Evolutionary conservation across 768 basidiomycete genomes (phyloP), one percentile per base, ranked within the genome.

Genomic region (Russula olivacea): DNA sequence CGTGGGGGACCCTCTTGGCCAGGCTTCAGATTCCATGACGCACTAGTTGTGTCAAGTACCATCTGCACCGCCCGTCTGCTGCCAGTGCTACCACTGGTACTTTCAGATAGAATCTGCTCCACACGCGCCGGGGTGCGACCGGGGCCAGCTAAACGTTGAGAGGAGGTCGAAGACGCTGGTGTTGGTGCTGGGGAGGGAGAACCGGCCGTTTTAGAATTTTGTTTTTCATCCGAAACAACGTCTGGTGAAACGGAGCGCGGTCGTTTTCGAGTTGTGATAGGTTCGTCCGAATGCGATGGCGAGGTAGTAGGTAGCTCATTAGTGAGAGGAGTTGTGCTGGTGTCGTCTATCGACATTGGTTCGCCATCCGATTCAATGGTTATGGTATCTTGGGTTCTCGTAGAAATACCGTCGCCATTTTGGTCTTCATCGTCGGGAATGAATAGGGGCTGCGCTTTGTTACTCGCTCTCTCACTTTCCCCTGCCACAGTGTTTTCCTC

Each of bases 1-100:
- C 66, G 36, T 65, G 25, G 28, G 52, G 59, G 64, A 69, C 53
- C 73, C 77, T 80, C 73, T 82, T 85, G 64, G 68, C 69, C 23
- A 73, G 73, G 68, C 28, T 71, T 69, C 19, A 77, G 65, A 60
- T 76, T 78, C 81, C 86, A 88, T 1, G 74, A 69, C 2, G 86
- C 81, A 5, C 74, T 72, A 4, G 76, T 73, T 0, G 87, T 88
- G 67, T 76, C 78, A 38, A 87, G 70, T 4, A 82, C 77, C 61
- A 79, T 76, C 67, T 81, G 77, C 7, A 74, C 70, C 55, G 72
- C 48, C 62, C 70, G 64, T 66, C 66, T 69, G 69, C 68, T 32
- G 45, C 38, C 15, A 40, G 38, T 40, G 38, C 2, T 47, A 49
- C 59, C 36, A 70, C 71, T 62, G 32, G 62, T 61, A 48, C 59